Conservation (phyloP, 305 asterid species). For the Fraxinus nigra region DNA sequence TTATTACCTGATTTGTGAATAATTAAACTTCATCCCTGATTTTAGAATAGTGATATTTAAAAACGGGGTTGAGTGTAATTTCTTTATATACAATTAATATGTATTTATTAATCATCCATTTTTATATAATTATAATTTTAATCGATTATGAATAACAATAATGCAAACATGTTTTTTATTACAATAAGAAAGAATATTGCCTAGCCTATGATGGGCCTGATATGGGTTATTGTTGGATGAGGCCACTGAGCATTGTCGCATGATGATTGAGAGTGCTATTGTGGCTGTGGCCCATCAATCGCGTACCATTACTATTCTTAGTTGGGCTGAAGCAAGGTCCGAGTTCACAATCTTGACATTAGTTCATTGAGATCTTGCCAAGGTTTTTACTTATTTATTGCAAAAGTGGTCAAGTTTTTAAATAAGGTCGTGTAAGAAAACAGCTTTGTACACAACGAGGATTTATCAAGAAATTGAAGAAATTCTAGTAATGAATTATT, state of each 20-base stretch:
- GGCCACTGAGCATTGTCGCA: background rate
- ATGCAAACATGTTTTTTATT: background rate
- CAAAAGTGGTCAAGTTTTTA: too few relatives aligned
- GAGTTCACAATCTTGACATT: background rate
- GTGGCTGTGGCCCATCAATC: background rate
- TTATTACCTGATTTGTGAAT: too few relatives aligned
- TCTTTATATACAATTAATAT: too few relatives aligned
- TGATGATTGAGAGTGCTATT: background rate
- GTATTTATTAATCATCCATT: background rate
- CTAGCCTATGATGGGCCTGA: background rate
- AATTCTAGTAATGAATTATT: background rate
- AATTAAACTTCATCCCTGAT: too few relatives aligned
- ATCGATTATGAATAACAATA: background rate
- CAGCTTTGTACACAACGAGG: background rate
- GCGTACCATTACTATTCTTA: background rate
- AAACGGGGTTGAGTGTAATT: too few relatives aligned
- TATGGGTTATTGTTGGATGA: background rate
- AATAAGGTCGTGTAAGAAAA: too few relatives aligned
- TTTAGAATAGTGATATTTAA: too few relatives aligned
- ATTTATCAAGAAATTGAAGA: too few relatives aligned
- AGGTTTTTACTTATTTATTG: background rate
- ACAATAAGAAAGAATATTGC: background rate
- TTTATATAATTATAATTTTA: too few relatives aligned
- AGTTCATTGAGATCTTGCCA: too few relatives aligned
- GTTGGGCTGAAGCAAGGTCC: background rate